A percentile compares a stretch with the other conserved stretches of the same genome.
phyloP scores from a whole-genome alignment of 805 yeast genomes.

The Kodamaea hsintzibuensis region DNA sequence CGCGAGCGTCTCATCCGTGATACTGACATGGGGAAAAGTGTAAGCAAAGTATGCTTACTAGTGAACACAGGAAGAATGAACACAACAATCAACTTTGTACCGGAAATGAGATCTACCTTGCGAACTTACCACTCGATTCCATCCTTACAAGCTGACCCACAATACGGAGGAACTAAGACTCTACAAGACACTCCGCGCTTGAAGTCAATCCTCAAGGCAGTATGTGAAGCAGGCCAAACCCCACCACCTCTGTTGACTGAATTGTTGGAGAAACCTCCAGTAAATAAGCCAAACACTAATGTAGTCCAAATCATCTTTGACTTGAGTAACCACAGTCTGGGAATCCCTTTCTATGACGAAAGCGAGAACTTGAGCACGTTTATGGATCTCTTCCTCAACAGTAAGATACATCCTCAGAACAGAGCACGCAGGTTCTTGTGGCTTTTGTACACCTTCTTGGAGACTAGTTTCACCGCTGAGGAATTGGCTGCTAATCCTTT shows the following conservation, averaged over 20 bases:
- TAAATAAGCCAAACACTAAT: slow-evolving; percentile 54
- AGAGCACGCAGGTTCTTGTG: slow-evolving; percentile 78
- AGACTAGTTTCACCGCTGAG: slow-evolving; percentile 61
- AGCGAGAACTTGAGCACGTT: slow-evolving; percentile 41
- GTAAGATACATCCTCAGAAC: slow-evolving; percentile 58
- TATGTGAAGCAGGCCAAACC: slow-evolving; percentile 62
- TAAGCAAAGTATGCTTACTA: slow-evolving; percentile 77
- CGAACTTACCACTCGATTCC: slow-evolving; percentile 95
- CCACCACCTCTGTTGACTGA: slow-evolving; percentile 52
- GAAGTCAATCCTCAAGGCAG: slow-evolving; percentile 85
- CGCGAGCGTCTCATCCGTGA: slow-evolving; percentile 73
- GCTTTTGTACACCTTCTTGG: slow-evolving; percentile 78
- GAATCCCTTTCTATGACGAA: slow-evolving; percentile 31
- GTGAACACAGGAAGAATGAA: slow-evolving; percentile 94
- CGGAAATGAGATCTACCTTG: slow-evolving; percentile 91
- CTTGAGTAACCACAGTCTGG: slow-evolving; percentile 62
- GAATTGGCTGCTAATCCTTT: slow-evolving; percentile 61
- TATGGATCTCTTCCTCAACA: slow-evolving; percentile 71
- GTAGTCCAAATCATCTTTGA: slow-evolving; percentile 71
- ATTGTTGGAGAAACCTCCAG: slow-evolving; percentile 36
- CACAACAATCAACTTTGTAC: slow-evolving; percentile 91
- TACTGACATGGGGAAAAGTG: slow-evolving; percentile 62
- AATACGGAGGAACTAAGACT: slow-evolving; percentile 55
- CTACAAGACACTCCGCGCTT: slow-evolving; percentile 94
- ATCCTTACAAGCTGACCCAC: slow-evolving; percentile 71